Evolutionary conservation across 106 monocot species (phyloP).

Genomic region (Hemerocallis citrina): DNA sequence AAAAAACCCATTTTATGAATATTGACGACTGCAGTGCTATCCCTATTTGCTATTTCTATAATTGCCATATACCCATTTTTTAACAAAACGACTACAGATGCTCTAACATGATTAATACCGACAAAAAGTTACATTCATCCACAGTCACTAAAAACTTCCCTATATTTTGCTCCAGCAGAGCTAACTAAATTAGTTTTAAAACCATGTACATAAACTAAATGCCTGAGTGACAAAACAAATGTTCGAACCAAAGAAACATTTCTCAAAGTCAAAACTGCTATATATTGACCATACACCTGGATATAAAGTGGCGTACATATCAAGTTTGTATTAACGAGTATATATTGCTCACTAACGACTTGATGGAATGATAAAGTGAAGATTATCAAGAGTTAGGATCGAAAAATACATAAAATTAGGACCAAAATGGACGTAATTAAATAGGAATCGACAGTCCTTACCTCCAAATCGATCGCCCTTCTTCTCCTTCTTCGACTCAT

Average conservation of each 20-base stretch:
- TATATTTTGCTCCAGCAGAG: not conserved
- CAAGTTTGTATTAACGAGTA: not conserved
- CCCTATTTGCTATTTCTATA: no score
- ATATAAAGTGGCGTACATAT: no score
- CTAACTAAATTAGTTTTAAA: not conserved
- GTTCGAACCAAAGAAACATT: not conserved
- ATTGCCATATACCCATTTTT: no score
- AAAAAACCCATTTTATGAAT: no score
- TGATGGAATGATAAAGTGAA: no score
- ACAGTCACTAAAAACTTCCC: no score
- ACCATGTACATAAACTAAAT: not conserved
- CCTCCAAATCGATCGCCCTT: constrained; percentile 27
- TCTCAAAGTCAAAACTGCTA: not conserved
- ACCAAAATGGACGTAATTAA: not conserved
- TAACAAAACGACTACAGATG: no score
- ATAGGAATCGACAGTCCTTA: not conserved
- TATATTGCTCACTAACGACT: no score
- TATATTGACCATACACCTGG: no score
- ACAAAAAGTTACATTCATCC: no score
- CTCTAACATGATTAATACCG: no score
- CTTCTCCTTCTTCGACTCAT: constrained; percentile 5
- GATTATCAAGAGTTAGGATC: not conserved
- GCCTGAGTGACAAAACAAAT: not conserved
- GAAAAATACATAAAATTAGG: not conserved
- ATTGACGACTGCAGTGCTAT: no score